A percentile compares a stretch with the other conserved stretches of the same genome.
Evolutionary conservation across 352 stramenopile species (phyloP).

Genomic region (Pelagophyceae sp.): DNA sequence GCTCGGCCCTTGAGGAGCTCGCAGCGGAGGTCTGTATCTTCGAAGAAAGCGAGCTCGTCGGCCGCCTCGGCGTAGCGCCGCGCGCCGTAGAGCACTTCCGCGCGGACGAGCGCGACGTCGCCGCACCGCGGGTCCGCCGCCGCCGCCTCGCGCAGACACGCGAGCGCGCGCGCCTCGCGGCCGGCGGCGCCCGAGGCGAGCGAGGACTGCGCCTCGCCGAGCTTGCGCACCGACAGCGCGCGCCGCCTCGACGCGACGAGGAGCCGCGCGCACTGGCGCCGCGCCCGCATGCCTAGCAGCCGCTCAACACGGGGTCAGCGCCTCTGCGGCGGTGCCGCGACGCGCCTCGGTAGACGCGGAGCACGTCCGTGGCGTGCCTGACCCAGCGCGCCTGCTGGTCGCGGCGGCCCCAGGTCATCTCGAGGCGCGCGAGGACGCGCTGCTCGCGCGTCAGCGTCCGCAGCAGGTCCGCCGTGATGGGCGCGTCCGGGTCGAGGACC

Average conservation of each 20-base stretch:
- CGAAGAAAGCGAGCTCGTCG: not conserved
- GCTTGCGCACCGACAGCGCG: too few species aligned
- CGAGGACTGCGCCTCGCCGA: too few species aligned
- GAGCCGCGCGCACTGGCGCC: too few species aligned
- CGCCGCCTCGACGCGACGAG: too few species aligned
- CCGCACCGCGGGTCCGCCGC: not conserved
- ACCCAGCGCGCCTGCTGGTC: not conserved
- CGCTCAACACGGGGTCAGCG: too few species aligned
- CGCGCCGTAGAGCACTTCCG: not conserved
- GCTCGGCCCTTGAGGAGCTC: not conserved
- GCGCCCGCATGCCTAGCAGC: too few species aligned
- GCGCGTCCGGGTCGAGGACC: conserved; percentile 30
- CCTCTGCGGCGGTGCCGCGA: not conserved
- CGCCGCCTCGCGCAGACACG: not conserved
- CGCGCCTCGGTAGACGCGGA: not conserved
- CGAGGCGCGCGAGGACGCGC: not conserved
- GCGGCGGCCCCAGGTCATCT: not conserved
- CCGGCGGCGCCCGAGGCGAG: too few species aligned
- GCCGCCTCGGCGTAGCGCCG: not conserved
- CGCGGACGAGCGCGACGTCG: not conserved
- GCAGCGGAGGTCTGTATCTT: not conserved
- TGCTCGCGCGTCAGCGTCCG: not conserved
- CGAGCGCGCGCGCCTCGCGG: not conserved
- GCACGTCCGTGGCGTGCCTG: not conserved
- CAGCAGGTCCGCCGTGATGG: conserved; percentile 16